Percentiles rank a stretch among this genome's conserved stretches.
Evolutionary conservation across 2,329 filamentous ascomycete species (phyloP).

Genomic region (Fusarium avenaceum): DNA sequence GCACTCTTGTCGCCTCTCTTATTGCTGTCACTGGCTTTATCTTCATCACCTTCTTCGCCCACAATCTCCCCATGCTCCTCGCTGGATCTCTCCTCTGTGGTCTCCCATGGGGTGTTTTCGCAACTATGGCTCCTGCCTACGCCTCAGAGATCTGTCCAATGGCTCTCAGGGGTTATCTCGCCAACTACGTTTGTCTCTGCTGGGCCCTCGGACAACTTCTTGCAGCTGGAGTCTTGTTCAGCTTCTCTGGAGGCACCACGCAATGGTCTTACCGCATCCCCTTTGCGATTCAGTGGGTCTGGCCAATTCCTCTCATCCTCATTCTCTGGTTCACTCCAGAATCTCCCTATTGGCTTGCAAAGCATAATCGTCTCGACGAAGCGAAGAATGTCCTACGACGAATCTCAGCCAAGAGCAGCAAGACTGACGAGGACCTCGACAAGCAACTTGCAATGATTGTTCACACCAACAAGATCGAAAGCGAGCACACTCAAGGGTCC

Average conservation of each 20-base stretch:
- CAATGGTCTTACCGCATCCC: constrained; percentile 56
- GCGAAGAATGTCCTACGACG: constrained; percentile 48
- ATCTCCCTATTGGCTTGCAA: constrained; percentile 54
- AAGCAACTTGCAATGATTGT: constrained; percentile 76
- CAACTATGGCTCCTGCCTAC: constrained; percentile 59
- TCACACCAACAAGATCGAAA: constrained; percentile 61
- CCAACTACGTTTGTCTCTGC: constrained; percentile 60
- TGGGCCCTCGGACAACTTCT: constrained; percentile 59
- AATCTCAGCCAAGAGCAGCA: constrained; percentile 51
- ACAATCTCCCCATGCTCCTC: constrained; percentile 57
- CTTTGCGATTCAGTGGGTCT: constrained; percentile 57
- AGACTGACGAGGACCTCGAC: constrained; percentile 56
- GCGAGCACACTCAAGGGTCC: constrained; percentile 54
- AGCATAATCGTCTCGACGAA: constrained; percentile 46
- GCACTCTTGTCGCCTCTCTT: constrained; percentile 64
- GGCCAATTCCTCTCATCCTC: constrained; percentile 50
- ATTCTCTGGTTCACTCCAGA: constrained; percentile 51
- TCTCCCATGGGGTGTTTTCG: constrained; percentile 59
- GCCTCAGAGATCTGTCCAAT: constrained; percentile 61
- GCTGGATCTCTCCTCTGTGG: constrained; percentile 63
- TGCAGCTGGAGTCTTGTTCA: constrained; percentile 50
- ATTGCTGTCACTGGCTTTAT: constrained; percentile 49
- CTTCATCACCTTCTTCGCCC: constrained; percentile 53
- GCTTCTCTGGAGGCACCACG: constrained; percentile 25
- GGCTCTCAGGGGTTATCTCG: constrained; percentile 58